Conservation (phyloP, 441 rosid species). For the Pelargonium fulgidum region DNA sequence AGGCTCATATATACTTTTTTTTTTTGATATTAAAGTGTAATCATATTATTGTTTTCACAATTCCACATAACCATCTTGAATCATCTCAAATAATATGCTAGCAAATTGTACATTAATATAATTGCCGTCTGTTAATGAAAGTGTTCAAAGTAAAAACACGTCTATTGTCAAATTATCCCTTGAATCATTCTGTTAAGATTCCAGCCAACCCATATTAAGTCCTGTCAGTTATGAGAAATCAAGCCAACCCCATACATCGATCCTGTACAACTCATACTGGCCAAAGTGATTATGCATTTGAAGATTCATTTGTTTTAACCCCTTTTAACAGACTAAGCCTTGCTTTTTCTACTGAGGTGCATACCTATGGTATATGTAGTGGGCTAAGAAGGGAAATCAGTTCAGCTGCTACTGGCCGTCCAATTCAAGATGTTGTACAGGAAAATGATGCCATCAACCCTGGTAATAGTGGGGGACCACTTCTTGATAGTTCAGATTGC, state of each 20-base stretch:
- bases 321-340: background rate
- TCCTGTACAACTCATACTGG: background rate
- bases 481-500: slow-evolving; percentile 83
- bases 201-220: too few relatives aligned
- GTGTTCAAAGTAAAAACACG: too few relatives aligned
- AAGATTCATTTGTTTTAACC: background rate
- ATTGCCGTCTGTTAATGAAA: too few relatives aligned
- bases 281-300: too few relatives aligned
- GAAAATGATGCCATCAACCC: slow-evolving; percentile 96
- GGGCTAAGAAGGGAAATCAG: slow-evolving; percentile 96
- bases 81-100: too few relatives aligned
- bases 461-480: slow-evolving; percentile 97
- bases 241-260: background rate
- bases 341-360: background rate
- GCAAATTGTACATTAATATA: too few relatives aligned
- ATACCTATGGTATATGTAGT: slow-evolving; percentile 29
- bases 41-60: too few relatives aligned
- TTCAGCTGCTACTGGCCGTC: slow-evolving; percentile 97
- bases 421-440: slow-evolving; percentile 97
- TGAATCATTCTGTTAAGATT: background rate
- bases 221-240: background rate
- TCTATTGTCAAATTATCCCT: too few relatives aligned
- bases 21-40: too few relatives aligned
- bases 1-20: too few relatives aligned
- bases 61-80: too few relatives aligned